phyloP scores from a whole-genome alignment of 768 basidiomycete genomes.

The Pisolithus marmoratus region DNA sequence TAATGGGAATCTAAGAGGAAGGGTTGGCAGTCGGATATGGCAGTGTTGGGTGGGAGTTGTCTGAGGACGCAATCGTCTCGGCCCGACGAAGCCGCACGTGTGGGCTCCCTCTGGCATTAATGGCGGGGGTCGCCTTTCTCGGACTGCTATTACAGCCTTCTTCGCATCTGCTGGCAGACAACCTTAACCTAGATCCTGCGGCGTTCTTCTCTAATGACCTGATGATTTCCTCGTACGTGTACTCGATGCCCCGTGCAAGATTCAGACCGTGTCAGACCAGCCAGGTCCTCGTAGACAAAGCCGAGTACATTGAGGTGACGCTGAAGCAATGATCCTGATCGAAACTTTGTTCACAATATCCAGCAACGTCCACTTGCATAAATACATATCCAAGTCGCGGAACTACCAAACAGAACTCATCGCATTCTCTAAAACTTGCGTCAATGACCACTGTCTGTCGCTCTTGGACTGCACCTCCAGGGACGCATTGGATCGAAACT shows the following conservation, averaged over 20 bases:
- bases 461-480: constrained; percentile 85
- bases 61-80: no score
- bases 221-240: constrained; percentile 71
- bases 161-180: constrained; percentile 36
- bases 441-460: constrained; percentile 76
- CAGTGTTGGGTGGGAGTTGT: no score
- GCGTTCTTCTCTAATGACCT: constrained; percentile 46
- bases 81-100: no score
- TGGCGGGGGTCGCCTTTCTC: no score
- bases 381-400: constrained; percentile 44
- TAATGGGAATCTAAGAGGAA: no score
- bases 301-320: constrained; percentile 59
- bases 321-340: constrained; percentile 48
- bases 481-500: constrained; percentile 69
- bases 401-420: constrained; percentile 57
- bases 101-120: no score
- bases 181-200: constrained; percentile 49
- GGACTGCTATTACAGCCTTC: constrained; percentile 43
- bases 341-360: background rate
- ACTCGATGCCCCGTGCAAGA: constrained; percentile 84
- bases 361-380: constrained; percentile 33
- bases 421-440: constrained; percentile 62
- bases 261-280: constrained; percentile 49
- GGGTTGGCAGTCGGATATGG: no score
- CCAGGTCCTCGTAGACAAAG: constrained; percentile 46